These are phyloP conservation scores for Furcasterigmium sp. DNA, from an alignment of 2,329 filamentous ascomycete species.

Conservation along the genomic window DNA sequence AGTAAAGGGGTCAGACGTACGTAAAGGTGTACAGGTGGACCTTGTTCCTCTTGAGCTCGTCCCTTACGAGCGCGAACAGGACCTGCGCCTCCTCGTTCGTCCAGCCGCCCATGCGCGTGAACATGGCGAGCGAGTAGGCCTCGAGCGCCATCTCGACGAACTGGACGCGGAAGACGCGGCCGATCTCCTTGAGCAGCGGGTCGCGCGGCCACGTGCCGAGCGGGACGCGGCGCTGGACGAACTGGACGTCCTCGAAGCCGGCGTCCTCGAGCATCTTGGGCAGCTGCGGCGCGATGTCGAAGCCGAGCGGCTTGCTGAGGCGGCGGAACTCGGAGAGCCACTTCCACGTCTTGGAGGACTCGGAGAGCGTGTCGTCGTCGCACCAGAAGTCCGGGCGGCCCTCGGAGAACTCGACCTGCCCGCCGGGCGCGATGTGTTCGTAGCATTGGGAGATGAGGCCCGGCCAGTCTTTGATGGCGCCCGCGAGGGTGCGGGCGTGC, in stretches of 20 bases:
- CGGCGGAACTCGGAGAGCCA: conserved; percentile 17
- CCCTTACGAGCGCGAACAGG: conserved; percentile 15
- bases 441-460: conserved; percentile 12
- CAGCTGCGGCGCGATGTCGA: conserved; percentile 14
- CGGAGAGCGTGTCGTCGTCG: conserved; percentile 19
- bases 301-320: conserved; percentile 13
- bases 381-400: conserved; percentile 19
- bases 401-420: conserved; percentile 38
- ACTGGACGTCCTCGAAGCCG: conserved; percentile 22
- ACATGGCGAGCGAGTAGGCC: conserved; percentile 16
- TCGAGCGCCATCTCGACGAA: conserved; percentile 15
- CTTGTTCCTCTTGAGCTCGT: conserved; percentile 17
- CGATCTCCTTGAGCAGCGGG: conserved; percentile 33
- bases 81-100: conserved; percentile 16
- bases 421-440: conserved; percentile 33
- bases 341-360: conserved; percentile 12
- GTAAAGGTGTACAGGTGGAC: conserved; percentile 18
- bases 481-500: conserved; percentile 49
- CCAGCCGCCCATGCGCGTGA: conserved; percentile 16
- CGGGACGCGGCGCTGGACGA: conserved; percentile 25
- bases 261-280: conserved; percentile 12
- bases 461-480: conserved; percentile 46
- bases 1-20: no score
- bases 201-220: conserved; percentile 36
- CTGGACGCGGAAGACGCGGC: conserved; percentile 15